These are phyloP conservation scores for Albophoma yamanashiensis DNA, from an alignment of 2,329 filamentous ascomycete species.

Conservation along the genomic window DNA sequence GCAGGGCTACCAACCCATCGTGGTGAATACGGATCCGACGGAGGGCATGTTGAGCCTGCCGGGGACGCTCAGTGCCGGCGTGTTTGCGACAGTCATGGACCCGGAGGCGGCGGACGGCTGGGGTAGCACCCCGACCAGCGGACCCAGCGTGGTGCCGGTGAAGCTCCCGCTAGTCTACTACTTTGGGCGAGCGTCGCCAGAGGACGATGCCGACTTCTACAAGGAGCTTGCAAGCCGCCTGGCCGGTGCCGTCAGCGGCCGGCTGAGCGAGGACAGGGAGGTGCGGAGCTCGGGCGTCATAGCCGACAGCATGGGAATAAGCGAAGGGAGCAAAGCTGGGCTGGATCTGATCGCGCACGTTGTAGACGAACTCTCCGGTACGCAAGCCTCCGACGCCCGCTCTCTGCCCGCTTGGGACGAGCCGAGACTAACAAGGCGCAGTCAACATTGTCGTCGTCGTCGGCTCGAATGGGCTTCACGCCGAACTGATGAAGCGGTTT, in stretches of 20 bases:
- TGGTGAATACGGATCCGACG: constrained; percentile 74
- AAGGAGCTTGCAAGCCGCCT: constrained; percentile 64
- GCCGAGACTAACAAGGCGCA: constrained; percentile 28
- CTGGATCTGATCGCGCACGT: constrained; percentile 77
- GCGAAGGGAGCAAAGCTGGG: constrained; percentile 53
- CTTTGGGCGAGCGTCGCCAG: constrained; percentile 64
- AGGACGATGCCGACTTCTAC: constrained; percentile 64
- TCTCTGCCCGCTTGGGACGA: background rate
- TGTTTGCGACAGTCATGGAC: constrained; percentile 79
- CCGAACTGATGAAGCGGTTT: constrained; percentile 64
- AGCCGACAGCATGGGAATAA: constrained; percentile 69
- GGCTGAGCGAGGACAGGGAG: constrained; percentile 63
- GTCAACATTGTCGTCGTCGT: constrained; percentile 77
- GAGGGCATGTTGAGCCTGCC: constrained; percentile 72
- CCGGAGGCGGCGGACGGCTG: constrained; percentile 70
- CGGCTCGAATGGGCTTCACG: constrained; percentile 66
- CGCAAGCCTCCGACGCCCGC: background rate
- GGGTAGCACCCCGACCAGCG: constrained; percentile 84
- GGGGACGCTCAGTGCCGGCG: constrained; percentile 75
- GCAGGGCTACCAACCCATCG: constrained; percentile 61
- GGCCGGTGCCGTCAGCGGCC: constrained; percentile 66
- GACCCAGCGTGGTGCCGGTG: constrained; percentile 76
- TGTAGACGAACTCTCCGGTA: constrained; percentile 42
- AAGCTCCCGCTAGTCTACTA: constrained; percentile 89
- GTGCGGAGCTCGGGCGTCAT: constrained; percentile 69